phyloP scores from a whole-genome alignment of 148 eudicot species.

The Nepenthes gracilis region DNA sequence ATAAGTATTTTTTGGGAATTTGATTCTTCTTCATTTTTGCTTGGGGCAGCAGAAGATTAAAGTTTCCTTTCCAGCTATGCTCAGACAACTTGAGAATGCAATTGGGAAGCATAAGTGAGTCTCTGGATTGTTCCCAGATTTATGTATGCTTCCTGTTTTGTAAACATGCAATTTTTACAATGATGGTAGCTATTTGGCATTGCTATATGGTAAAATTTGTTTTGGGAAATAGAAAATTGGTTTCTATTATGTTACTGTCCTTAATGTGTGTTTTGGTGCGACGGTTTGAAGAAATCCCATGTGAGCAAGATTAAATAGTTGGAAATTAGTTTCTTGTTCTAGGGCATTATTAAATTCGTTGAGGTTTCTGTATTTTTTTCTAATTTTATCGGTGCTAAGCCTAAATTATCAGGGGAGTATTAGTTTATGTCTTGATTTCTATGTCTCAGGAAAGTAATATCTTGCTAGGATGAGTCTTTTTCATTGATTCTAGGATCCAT shows the following conservation, averaged over 20 bases:
- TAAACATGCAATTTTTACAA: neutral
- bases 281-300: neutral
- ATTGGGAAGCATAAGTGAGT: slow-evolving; percentile 71
- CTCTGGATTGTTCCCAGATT: neutral
- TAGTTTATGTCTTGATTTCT: no score
- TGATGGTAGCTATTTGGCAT: neutral
- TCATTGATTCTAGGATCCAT: no score
- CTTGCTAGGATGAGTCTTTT: no score
- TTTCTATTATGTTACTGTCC: no score
- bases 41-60: slow-evolving; percentile 34
- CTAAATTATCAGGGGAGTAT: no score
- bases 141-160: neutral
- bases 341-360: no score
- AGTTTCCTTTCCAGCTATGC: slow-evolving; percentile 41
- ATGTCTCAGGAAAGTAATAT: no score
- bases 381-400: no score
- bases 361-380: no score
- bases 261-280: neutral
- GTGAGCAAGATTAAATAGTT: neutral
- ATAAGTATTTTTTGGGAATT: neutral
- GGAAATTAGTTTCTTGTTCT: neutral
- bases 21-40: neutral
- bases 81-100: slow-evolving; percentile 40
- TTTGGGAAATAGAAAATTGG: no score
- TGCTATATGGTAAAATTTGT: no score